Evolutionary conservation across 2,329 filamentous ascomycete genomes (phyloP).

Genomic region (Colletotrichum liaoningense): DNA sequence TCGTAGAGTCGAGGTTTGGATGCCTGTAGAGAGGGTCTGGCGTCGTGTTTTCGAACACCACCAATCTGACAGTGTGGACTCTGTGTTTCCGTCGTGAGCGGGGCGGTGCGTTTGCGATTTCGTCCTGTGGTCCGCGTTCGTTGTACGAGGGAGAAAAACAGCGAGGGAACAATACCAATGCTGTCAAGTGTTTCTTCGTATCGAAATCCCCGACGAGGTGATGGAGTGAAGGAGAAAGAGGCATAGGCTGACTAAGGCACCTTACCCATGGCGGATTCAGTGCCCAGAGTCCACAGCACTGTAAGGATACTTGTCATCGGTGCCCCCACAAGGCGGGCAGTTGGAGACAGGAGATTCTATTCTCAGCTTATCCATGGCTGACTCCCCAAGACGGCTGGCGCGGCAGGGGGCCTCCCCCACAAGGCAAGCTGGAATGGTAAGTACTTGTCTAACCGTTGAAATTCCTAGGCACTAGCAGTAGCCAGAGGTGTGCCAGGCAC

Average conservation of each 20-base stretch:
- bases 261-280: not conserved
- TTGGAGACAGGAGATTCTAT: not conserved
- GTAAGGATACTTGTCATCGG: not conserved
- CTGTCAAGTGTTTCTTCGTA: not conserved
- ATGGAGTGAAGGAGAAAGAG: not conserved
- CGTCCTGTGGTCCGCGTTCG: not conserved
- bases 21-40: not conserved
- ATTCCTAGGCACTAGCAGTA: too few species aligned
- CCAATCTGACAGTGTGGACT: not conserved
- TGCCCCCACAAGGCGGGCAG: not conserved
- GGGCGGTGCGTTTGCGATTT: slow-evolving; percentile 1
- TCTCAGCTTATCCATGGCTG: not conserved
- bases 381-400: not conserved
- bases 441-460: not conserved
- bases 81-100: not conserved
- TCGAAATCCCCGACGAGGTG: not conserved
- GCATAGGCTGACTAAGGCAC: slow-evolving; percentile 1
- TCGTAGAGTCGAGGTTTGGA: not conserved
- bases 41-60: not conserved
- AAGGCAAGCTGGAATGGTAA: not conserved
- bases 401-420: not conserved
- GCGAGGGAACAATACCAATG: not conserved
- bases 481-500: too few species aligned
- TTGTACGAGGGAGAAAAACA: not conserved
- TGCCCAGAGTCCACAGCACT: not conserved